These are phyloP conservation scores for Mycena filopes DNA, from an alignment of 768 basidiomycete genomes.

Conservation along the genomic window DNA sequence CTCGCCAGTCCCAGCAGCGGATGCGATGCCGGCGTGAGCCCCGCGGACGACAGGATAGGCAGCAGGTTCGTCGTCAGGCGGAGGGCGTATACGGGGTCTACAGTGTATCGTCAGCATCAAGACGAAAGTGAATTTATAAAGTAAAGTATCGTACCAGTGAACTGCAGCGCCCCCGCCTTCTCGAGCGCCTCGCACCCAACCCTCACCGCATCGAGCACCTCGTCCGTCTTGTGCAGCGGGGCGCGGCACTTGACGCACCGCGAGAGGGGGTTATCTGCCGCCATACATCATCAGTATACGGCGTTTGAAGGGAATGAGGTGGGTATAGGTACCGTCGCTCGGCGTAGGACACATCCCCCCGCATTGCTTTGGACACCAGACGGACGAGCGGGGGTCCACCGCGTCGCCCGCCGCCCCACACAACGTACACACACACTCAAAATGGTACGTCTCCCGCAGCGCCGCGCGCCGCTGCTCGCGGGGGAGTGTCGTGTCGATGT, in stretches of 20 bases:
- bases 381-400: conserved; percentile 73
- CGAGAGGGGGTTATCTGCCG: conserved; percentile 58
- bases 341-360: conserved; percentile 72
- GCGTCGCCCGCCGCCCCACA: conserved; percentile 50
- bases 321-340: conserved; percentile 58
- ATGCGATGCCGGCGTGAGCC: conserved; percentile 73
- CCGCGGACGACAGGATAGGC: conserved; percentile 68
- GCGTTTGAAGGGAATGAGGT: background rate
- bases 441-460: conserved; percentile 81
- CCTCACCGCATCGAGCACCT: conserved; percentile 70
- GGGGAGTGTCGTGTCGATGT: conserved; percentile 87
- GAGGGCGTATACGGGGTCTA: conserved; percentile 68
- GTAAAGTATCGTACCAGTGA: conserved; percentile 54
- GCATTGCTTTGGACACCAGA: conserved; percentile 77
- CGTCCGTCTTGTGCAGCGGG: conserved; percentile 57
- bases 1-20: conserved; percentile 81
- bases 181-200: conserved; percentile 80
- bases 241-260: conserved; percentile 68
- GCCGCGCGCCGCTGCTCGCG: conserved; percentile 60
- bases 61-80: conserved; percentile 74
- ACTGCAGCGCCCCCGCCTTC: conserved; percentile 74
- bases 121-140: background rate
- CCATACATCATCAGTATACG: background rate
- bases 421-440: conserved; percentile 74
- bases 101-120: conserved; percentile 6